Evolutionary conservation across 805 yeast species (phyloP), one percentile per base, ranked within the genome.

Genomic region (Dipodascopsis uninucleata): DNA sequence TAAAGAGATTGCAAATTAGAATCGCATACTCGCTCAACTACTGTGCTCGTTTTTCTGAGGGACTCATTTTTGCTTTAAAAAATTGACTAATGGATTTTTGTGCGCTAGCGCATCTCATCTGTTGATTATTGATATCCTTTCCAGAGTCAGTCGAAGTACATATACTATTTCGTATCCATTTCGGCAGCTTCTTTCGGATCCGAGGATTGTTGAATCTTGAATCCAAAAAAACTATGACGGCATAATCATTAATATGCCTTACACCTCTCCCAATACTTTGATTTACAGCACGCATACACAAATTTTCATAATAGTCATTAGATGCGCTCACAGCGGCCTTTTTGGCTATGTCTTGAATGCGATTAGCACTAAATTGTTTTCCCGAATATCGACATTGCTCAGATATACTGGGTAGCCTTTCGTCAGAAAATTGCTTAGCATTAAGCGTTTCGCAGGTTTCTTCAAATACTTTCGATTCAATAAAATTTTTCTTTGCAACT

Each of bases 231-330:
- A 76, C 78, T 5, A 90, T 82, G 12, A 77, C 74, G 0, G 97
- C 81, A 60, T 84, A 88, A 63, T 90, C 97, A 32, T 75, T 72
- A 21, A 74, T 74, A 61, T 89, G 96, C 49, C 97, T 70, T 31
- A 89, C 89, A 5, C 96, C 85, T 53, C 97, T 73, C 0, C 97
- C 97, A 9, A 90, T 81, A 65, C 95, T 80, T 63, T 89, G 97
- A 60, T 89, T 89, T 0, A 89, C 87, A 0, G 95, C 84, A 41
- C 88, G 77, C 93, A 90, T 83, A 59, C 96, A 88, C 5, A 86
- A 68, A 57, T 85, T 86, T 55, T 88, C 95, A 57, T 85, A 82
- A 57, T 78, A 86, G 25, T 74, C 75, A 22, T 70, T 67, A 1
- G 81, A 69, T 2, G 72, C 75, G 5, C 58, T 64, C 26, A 60